Percentiles rank a stretch among this genome's conserved stretches.
phyloP scores from a whole-genome alignment of 1,284 basidiomycete genomes.

The Lentinus polychrous region DNA sequence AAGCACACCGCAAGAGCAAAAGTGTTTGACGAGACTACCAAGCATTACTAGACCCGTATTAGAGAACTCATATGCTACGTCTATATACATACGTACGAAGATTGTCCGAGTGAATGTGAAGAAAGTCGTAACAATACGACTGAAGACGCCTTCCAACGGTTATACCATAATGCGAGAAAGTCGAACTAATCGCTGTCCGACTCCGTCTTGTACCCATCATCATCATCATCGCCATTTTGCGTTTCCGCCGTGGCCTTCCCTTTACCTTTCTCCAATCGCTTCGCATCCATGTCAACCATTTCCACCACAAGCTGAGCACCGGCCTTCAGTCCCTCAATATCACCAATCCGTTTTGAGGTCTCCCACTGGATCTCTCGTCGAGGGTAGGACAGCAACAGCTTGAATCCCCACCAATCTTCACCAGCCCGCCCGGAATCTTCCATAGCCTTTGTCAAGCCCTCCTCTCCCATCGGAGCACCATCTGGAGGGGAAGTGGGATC shows the following conservation, averaged over 20 bases:
- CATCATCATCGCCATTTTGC: slow-evolving; percentile 16
- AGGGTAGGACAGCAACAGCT: slow-evolving; percentile 64
- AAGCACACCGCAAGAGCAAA: too few relatives aligned
- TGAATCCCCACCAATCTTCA: slow-evolving; percentile 67
- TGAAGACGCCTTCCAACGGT: too few relatives aligned
- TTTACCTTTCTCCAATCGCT: slow-evolving; percentile 15
- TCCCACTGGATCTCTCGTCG: slow-evolving; percentile 56
- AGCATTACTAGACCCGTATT: too few relatives aligned
- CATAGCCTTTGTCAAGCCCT: slow-evolving; percentile 36
- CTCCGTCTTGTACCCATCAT: slow-evolving; percentile 58
- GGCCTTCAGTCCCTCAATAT: slow-evolving; percentile 48
- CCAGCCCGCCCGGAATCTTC: slow-evolving; percentile 19
- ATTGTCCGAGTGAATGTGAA: too few relatives aligned
- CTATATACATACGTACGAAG: too few relatives aligned
- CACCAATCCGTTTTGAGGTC: slow-evolving; percentile 33
- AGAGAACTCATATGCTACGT: too few relatives aligned
- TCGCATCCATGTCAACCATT: slow-evolving; percentile 22
- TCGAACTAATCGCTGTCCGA: slow-evolving; percentile 36
- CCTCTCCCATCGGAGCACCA: slow-evolving; percentile 25
- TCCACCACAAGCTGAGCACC: slow-evolving; percentile 73
- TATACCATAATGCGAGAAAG: not conserved
- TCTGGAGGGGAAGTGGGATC: slow-evolving; percentile 39
- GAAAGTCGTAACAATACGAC: too few relatives aligned
- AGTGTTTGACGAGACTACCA: too few relatives aligned
- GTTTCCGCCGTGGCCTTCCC: slow-evolving; percentile 14